These are phyloP conservation scores for Naganishia cerealis DNA, from an alignment of 1,284 basidiomycete species.

Conservation along the genomic window DNA sequence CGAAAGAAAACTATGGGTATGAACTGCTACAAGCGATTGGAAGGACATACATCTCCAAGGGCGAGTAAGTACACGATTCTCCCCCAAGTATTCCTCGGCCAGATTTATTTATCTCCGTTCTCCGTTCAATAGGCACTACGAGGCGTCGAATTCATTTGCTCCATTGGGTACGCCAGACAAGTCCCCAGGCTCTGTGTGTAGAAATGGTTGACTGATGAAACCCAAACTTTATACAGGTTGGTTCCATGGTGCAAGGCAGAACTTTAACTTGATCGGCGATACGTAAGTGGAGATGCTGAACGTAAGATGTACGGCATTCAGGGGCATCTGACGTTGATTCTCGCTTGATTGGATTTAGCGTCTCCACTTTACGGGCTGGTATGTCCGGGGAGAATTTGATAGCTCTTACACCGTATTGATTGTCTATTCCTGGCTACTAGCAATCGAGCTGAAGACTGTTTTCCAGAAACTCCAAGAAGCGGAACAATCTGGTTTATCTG, in stretches of 20 bases:
- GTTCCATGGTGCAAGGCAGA: conserved; percentile 90
- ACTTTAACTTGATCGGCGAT: conserved; percentile 88
- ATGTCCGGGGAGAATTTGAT: conserved; percentile 3
- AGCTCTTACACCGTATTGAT: conserved; percentile 30
- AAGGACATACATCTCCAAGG: conserved; percentile 81
- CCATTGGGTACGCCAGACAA: conserved; percentile 51
- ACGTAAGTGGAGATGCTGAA: conserved; percentile 62
- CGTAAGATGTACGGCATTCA: not conserved
- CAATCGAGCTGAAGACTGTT: conserved; percentile 87
- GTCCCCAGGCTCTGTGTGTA: conserved; percentile 47
- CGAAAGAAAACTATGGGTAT: conserved; percentile 86
- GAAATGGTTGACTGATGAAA: not conserved
- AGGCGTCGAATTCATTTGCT: conserved; percentile 62
- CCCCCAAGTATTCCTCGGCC: not conserved
- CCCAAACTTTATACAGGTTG: conserved; percentile 59
- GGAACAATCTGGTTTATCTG: conserved; percentile 79
- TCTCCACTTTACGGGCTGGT: conserved; percentile 75
- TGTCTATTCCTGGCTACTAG: conserved; percentile 48
- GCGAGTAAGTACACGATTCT: conserved; percentile 55
- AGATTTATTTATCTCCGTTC: not conserved
- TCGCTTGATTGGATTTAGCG: conserved; percentile 56
- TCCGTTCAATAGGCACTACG: conserved; percentile 58
- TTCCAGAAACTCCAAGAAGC: conserved; percentile 94
- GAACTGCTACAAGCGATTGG: conserved; percentile 91
- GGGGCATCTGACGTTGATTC: not conserved